Base-by-base conservation (phyloP, 306 rosid genomes). In the Mimosa pudica region DNA sequence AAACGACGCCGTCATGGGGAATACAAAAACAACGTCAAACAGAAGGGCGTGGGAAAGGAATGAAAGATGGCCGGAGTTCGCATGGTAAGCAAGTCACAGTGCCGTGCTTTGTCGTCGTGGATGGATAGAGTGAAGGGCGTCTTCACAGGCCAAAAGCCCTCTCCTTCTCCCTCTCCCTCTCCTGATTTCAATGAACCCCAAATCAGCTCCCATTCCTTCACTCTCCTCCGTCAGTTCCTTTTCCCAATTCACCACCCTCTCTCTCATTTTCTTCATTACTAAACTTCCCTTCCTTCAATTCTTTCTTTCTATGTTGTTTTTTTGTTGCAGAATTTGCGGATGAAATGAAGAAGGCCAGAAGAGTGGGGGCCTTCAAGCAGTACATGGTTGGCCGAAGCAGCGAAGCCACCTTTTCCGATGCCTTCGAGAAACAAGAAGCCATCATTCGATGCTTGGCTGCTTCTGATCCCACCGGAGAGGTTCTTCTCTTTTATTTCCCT, bases 311-410 rank as follows among this genome's bases (percentile, higher is more conserved):
- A 10, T 38, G 30, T 35, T 20, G 9, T 75, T 0, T 3, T 0
- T 70, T 7, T 67, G 55, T 46, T 72, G 76, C 33, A 72, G 97
- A 80, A 48, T 92, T 95, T 54, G 98, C 98, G 1, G 88, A 95
- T 77, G 86, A 79, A 84, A 67, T 95, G 97, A 95, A 86, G 79
- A 89, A 82, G 60, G 95, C 97, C 4, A 85, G 88, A 69, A 92
- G 82, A 77, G 4, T 91, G 2, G 94, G 96, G 2, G 61, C 87
- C 9, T 87, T 92, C 63, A 95, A 95, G 89, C 87, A 89, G 67
- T 95, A 69, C 46, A 73, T 92, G 67, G 97, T 90, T n/a, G 98
- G 96, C 10, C 77, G 98, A 88, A 88, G 96, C 84, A 92, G 98
- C 60, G 97, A 92, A 77, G 94, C 83, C 41, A 91, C 98, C 46